phyloP scores from a whole-genome alignment of 148 eudicot genomes.

The Amaranthus palmeri region DNA sequence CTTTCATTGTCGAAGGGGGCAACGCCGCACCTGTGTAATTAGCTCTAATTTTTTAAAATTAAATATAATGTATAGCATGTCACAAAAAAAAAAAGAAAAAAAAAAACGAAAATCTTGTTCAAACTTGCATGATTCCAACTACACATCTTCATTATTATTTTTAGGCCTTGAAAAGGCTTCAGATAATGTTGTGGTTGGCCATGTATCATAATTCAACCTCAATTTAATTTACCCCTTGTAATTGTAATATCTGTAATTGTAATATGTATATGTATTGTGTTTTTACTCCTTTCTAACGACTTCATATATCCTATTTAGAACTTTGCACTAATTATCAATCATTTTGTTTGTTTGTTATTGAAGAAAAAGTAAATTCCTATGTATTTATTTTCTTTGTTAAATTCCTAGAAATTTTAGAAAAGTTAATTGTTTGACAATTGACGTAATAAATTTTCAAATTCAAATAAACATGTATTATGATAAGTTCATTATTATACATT shows the following conservation, averaged over 20 bases:
- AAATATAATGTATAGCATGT: neutral
- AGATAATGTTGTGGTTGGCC: neutral
- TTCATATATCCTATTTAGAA: no score
- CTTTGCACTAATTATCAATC: no score
- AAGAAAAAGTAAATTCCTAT: no score
- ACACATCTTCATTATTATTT: constrained; percentile 6
- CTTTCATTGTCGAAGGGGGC: constrained; percentile 12
- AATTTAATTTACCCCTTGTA: constrained; percentile 1
- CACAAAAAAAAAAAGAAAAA: neutral
- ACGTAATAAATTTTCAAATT: no score
- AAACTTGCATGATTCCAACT: neutral
- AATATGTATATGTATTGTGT: no score
- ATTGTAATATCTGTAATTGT: constrained; percentile 5
- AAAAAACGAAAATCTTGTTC: neutral
- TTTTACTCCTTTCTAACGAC: no score
- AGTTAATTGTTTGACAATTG: no score
- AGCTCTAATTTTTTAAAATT: constrained; percentile 13
- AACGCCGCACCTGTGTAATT: neutral
- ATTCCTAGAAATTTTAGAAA: no score
- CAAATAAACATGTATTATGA: no score
- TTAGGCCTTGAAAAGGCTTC: neutral
- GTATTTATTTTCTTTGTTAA: no score
- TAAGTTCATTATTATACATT: no score
- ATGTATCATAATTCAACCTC: neutral
- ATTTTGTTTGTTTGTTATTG: no score